Evolutionary conservation across 257 asterid species (phyloP), one percentile per base, ranked within the genome.

Genomic region (Paraleonurus japonicus): DNA sequence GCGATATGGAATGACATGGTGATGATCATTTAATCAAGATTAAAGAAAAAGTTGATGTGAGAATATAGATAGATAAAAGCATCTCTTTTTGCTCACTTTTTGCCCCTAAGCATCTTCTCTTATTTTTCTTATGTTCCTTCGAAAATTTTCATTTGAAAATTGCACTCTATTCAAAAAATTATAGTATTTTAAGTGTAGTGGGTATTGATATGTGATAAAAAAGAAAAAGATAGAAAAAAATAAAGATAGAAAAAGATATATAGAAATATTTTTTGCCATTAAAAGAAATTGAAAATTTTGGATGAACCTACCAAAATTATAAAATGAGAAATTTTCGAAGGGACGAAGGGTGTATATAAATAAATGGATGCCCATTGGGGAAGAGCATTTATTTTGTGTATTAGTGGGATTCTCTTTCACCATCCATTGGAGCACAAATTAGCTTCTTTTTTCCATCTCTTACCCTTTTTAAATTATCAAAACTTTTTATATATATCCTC

Each of bases 331-430:
- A n/a, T n/a, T n/a, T n/a, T n/a, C n/a, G n/a, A n/a, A n/a, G n/a
- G n/a, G n/a, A n/a, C n/a, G n/a, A n/a, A n/a, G n/a, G n/a, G n/a
- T 28, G 5, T 28, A 28, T 28, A 28, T 28, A 5, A 28, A 54
- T 72, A 70, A 62, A 70, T 74, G 60, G 59, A 75, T 74, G 74
- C 50, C 79, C 43, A 69, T 63, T 51, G 26, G 61, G 48, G n/a
- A 64, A 26, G 67, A 81, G 81, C 77, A 78, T 65, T 78, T 81
- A 30, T 75, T 79, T 76, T 67, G 55, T 81, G 20, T 79, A 85
- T 84, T 78, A 75, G 97, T 87, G 93, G 90, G 89, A 86, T 91
- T 89, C 96, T 88, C 75, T 81, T 87, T 87, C 89, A 85, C 82
- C 84, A 80, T 12, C 57, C 69, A 78, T 75, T 78, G 41, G 33